Base-by-base conservation (phyloP, 2,329 filamentous ascomycete species). In the Paradendryphiella salina region DNA sequence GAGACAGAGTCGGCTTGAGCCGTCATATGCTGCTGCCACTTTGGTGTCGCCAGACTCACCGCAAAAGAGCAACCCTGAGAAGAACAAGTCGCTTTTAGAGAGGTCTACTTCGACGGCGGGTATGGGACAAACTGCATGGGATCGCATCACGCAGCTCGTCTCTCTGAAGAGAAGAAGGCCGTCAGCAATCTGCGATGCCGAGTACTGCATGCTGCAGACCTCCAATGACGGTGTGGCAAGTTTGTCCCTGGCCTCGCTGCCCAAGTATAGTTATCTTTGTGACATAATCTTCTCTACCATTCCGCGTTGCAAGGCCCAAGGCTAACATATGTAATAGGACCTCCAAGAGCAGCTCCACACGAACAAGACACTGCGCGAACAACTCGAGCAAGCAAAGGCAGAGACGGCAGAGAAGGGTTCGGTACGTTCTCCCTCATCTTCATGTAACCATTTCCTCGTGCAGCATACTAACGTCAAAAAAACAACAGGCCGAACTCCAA, bases 361-460 rank as follows among this genome's bases (percentile, higher is more conserved):
- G 13, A 67, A 61, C 45, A 53, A 54, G 29, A 53, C 51, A 11
- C 51, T 73, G 15, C 65, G 65, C 33, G 58, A 61, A 34, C 61
- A 73, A 46, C 63, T 73, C 26, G 68, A 70, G 46, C 62, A 61
- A 29, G 64, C 66, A 17, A 69, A 68, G 62, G 65, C 66, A 43
- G 71, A 73, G 39, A 63, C 56, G 9, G 60, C 60, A 18, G 69
- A 71, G 51, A 72, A 71, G 61, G 67, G 69, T 53, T 73, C 71
- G 56, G 70, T 73, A 62, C 14, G 67, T 63, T 32, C 41, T 36
- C 10, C 7, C 26, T 21, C 33, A 32, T 15, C 14, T 17, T 34
- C 44, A 38, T 10, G 21, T 20, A 26, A 26, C 23, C 23, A 10
- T 10, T 10, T 26, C 10, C 23, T 26, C n/a, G 17, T 8, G 10